Evolutionary conservation across 805 yeast genomes (phyloP).

Genomic region (Candida silvicultrix): DNA sequence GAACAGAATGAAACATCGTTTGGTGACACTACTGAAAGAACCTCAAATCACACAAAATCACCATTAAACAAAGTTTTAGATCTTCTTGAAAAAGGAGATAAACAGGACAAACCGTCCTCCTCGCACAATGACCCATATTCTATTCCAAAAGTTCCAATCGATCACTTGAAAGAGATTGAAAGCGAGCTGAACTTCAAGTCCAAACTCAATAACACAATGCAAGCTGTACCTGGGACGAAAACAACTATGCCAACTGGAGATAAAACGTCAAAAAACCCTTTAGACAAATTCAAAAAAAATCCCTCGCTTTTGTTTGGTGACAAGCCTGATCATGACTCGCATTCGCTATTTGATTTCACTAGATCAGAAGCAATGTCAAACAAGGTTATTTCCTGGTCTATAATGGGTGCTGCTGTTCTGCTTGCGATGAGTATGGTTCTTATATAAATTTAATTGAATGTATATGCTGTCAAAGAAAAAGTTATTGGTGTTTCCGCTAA

Average conservation of each 20-base stretch:
- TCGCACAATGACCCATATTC: not conserved
- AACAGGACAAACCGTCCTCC: not conserved
- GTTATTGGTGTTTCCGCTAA: too few relatives aligned
- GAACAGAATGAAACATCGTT: too few relatives aligned
- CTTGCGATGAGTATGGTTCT: constrained; percentile 2
- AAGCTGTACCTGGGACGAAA: not conserved
- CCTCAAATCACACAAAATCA: not conserved
- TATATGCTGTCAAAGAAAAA: too few relatives aligned
- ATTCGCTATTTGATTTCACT: not conserved
- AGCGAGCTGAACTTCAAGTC: too few relatives aligned
- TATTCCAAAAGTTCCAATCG: not conserved
- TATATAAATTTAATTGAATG: not conserved
- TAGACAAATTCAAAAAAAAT: not conserved
- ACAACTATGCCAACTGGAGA: not conserved
- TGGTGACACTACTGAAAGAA: not conserved
- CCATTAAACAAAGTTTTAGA: not conserved
- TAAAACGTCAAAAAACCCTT: not conserved
- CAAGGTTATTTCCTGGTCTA: not conserved
- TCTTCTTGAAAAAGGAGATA: not conserved
- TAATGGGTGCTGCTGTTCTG: constrained; percentile 1
- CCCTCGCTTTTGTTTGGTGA: not conserved
- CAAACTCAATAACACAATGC: not conserved
- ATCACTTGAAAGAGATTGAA: not conserved
- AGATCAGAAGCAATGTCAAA: not conserved
- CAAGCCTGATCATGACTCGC: not conserved